A percentile compares a stretch with the other conserved stretches of the same genome.
Conservation (phyloP, 257 asterid genomes). For the Leonotis leonurus region DNA sequence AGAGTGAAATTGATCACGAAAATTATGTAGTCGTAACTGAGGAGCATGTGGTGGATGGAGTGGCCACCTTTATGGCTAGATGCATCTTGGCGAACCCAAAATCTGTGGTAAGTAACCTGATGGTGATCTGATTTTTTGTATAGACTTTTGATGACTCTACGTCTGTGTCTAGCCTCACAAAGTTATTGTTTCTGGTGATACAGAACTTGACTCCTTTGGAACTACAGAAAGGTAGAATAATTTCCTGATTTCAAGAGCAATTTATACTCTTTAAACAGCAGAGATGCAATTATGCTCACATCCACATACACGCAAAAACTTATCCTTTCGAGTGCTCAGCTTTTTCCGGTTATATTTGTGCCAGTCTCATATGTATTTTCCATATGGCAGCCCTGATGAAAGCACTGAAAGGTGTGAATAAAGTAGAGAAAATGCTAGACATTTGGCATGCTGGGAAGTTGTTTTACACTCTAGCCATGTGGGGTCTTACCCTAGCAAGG, state of each 20-base stretch:
- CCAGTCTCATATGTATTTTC: constrained; percentile 2
- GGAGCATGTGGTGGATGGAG: constrained; percentile 84
- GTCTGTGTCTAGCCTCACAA: constrained; percentile 9
- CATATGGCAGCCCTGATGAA: constrained; percentile 56
- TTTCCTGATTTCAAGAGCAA: not conserved
- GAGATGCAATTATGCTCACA: not conserved
- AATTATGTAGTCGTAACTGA: constrained; percentile 67
- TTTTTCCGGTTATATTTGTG: not conserved
- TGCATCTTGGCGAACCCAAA: constrained; percentile 73
- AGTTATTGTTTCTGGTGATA: constrained; percentile 21
- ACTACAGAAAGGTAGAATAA: constrained; percentile 63
- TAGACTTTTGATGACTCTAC: not conserved
- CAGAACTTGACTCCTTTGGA: constrained; percentile 71
- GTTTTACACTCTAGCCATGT: constrained; percentile 71
- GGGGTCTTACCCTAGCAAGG: constrained; percentile 96
- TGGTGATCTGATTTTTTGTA: not conserved
- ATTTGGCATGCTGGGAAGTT: constrained; percentile 82
- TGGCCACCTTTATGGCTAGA: constrained; percentile 84
- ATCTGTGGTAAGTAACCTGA: constrained; percentile 42
- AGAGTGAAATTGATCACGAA: constrained; percentile 69
- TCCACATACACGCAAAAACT: not conserved
- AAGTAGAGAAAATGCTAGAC: constrained; percentile 64
- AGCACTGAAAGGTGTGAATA: constrained; percentile 62
- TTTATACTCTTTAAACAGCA: not conserved
- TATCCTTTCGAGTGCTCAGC: not conserved